A percentile compares a stretch with the other conserved stretches of the same genome.
Conservation (phyloP, 257 asterid genomes). For the Ophiorrhiza pumila region DNA sequence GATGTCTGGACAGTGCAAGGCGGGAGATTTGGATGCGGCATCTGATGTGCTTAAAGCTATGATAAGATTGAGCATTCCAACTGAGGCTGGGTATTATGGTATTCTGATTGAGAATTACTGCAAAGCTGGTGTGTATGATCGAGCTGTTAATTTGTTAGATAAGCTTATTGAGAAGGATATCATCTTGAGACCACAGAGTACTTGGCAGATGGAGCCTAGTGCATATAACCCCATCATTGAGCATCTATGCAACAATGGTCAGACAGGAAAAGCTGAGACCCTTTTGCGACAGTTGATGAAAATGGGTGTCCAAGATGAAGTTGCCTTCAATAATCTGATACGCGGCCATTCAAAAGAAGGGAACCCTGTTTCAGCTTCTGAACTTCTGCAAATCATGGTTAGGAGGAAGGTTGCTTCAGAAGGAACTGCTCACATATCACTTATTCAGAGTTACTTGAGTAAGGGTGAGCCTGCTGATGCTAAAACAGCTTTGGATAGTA, state of each 20-base stretch:
- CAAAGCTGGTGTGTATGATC: conserved; percentile 61
- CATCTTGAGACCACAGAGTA: conserved; percentile 56
- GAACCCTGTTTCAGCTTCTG: conserved; percentile 66
- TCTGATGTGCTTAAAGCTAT: conserved; percentile 72
- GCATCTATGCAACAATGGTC: conserved; percentile 74
- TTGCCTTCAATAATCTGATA: conserved; percentile 58
- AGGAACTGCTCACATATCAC: conserved; percentile 53
- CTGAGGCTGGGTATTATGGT: conserved; percentile 94
- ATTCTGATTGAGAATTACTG: conserved; percentile 77
- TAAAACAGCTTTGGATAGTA: conserved; percentile 68
- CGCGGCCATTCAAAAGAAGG: conserved; percentile 81
- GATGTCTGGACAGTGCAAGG: conserved; percentile 68
- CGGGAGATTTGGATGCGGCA: conserved; percentile 75
- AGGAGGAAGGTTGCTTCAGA: conserved; percentile 63
- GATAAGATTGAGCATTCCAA: conserved; percentile 72
- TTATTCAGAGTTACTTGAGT: conserved; percentile 55
- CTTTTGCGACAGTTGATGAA: conserved; percentile 87
- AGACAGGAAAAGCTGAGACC: conserved; percentile 75
- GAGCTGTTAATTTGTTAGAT: conserved; percentile 67
- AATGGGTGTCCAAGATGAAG: conserved; percentile 74
- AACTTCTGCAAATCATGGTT: conserved; percentile 62
- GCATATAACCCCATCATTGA: conserved; percentile 73
- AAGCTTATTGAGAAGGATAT: conserved; percentile 81
- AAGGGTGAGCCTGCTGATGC: conserved; percentile 86
- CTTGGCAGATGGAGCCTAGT: conserved; percentile 65